These are phyloP conservation scores for Ogataea angusta DNA, from an alignment of 805 yeast genomes.

Conservation along the genomic window DNA sequence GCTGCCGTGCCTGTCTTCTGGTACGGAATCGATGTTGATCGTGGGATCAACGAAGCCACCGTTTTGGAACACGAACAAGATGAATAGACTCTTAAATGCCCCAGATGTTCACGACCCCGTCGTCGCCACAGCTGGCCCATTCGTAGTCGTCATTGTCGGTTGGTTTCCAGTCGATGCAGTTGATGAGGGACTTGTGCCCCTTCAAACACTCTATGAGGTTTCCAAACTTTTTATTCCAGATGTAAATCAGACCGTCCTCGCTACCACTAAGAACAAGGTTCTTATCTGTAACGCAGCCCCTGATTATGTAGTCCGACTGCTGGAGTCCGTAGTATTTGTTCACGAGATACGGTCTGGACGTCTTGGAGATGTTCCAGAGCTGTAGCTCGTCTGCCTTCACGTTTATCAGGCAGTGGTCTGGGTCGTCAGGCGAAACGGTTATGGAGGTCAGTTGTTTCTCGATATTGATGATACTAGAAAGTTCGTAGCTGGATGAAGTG, in stretches of 20 bases:
- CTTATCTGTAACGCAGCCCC: slow-evolving; percentile 77
- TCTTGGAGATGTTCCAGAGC: slow-evolving; percentile 68
- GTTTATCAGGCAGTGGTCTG: slow-evolving; percentile 53
- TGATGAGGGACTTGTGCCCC: slow-evolving; percentile 67
- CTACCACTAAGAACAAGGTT: slow-evolving; percentile 76
- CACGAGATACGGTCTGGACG: slow-evolving; percentile 42
- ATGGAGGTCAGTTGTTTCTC: slow-evolving; percentile 65
- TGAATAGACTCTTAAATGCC: slow-evolving; percentile 14
- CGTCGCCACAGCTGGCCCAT: slow-evolving; percentile 82
- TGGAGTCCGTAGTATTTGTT: slow-evolving; percentile 69
- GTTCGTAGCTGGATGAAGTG: slow-evolving; percentile 29
- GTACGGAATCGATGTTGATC: slow-evolving; percentile 48
- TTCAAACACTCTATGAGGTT: slow-evolving; percentile 57
- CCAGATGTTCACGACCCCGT: slow-evolving; percentile 67
- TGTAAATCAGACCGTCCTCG: slow-evolving; percentile 72
- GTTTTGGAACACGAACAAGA: slow-evolving; percentile 26
- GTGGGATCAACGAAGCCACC: slow-evolving; percentile 48
- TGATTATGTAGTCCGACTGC: slow-evolving; percentile 65
- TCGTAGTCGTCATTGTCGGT: slow-evolving; percentile 32
- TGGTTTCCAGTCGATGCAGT: slow-evolving; percentile 72
- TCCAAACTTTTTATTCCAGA: slow-evolving; percentile 76
- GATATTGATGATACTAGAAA: slow-evolving; percentile 38
- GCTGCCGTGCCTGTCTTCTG: slow-evolving; percentile 55
- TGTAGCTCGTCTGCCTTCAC: slow-evolving; percentile 75
- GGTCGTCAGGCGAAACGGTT: slow-evolving; percentile 51